phyloP scores from a whole-genome alignment of 257 asterid genomes.

The Solanum verrucosum region DNA sequence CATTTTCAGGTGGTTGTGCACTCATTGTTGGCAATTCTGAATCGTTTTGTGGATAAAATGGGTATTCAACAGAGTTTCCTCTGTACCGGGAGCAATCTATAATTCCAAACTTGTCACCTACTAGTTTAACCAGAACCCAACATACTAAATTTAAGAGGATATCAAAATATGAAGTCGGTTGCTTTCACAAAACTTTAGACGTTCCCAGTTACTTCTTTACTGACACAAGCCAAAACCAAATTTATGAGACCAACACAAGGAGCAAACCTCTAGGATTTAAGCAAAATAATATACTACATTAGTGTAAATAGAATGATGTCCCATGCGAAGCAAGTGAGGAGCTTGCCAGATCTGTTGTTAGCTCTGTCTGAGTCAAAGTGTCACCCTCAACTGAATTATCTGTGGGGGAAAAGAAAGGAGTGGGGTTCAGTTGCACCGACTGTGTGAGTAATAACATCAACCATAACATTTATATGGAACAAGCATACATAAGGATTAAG shows the following conservation, averaged over 20 bases:
- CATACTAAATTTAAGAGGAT: background rate
- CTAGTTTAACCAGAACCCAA: background rate
- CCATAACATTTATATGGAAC: background rate
- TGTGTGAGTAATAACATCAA: background rate
- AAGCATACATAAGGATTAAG: background rate
- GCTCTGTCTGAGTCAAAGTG: background rate
- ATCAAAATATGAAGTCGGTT: background rate
- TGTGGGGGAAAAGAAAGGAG: background rate
- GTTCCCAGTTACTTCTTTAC: background rate
- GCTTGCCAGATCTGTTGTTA: background rate
- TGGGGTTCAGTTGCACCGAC: background rate
- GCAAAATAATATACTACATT: background rate
- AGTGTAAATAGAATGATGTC: background rate
- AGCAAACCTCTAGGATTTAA: background rate
- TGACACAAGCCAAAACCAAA: background rate
- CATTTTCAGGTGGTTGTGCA: background rate
- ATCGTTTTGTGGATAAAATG: background rate
- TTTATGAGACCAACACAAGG: background rate
- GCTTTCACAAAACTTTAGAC: background rate
- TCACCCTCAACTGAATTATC: background rate
- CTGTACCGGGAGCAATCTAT: background rate
- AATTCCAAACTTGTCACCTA: background rate
- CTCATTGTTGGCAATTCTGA: background rate
- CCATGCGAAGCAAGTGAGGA: background rate
- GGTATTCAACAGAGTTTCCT: background rate